These are phyloP conservation scores for Cladorrhinum sp. DNA, from an alignment of 2,329 filamentous ascomycete species.

Conservation along the genomic window DNA sequence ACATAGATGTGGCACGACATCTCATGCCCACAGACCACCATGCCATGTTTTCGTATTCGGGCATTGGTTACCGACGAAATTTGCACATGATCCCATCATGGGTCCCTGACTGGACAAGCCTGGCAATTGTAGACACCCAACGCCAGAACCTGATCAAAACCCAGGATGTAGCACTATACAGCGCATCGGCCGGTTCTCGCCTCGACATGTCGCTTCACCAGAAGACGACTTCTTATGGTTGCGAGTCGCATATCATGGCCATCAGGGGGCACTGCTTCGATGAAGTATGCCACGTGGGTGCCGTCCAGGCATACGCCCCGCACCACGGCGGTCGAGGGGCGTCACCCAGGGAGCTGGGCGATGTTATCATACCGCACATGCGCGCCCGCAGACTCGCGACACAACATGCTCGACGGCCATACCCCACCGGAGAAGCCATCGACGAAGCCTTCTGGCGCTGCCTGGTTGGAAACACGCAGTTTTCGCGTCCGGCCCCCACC, in stretches of 20 bases:
- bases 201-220: neutral
- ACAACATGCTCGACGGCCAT: neutral
- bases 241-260: neutral
- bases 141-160: neutral
- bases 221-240: neutral
- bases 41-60: neutral
- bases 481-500: neutral
- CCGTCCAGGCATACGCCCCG: neutral
- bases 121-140: neutral
- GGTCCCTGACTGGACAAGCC: slow-evolving; percentile 7
- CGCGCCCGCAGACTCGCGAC: neutral
- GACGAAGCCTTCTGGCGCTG: neutral
- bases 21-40: neutral
- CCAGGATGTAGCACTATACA: neutral
- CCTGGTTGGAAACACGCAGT: neutral
- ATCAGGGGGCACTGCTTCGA: neutral
- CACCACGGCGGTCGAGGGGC: neutral
- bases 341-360: neutral
- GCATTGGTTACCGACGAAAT: slow-evolving; percentile 1
- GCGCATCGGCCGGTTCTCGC: neutral
- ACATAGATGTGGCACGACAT: neutral
- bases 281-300: neutral
- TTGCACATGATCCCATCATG: neutral
- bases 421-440: neutral
- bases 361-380: neutral